phyloP scores from a whole-genome alignment of 495 filamentous ascomycete species.

The Trichoderma virens region DNA sequence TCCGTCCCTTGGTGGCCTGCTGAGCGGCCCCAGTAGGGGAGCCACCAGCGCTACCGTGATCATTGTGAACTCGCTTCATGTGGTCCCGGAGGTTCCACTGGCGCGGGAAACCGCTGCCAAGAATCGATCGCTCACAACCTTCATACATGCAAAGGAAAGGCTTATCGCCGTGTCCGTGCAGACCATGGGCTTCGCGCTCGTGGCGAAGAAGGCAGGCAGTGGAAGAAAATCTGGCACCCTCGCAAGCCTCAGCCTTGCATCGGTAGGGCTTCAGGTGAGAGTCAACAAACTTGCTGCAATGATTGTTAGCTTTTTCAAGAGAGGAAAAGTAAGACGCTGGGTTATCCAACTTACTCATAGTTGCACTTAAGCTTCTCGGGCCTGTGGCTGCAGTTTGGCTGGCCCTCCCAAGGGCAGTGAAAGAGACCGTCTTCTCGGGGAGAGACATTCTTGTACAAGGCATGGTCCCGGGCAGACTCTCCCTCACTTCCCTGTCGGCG shows the following conservation, averaged over 20 bases:
- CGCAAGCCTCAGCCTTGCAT: slow-evolving; percentile 73
- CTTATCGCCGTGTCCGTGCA: slow-evolving; percentile 89
- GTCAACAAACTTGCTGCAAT: slow-evolving; percentile 83
- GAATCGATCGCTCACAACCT: slow-evolving; percentile 71
- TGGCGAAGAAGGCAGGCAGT: slow-evolving; percentile 93
- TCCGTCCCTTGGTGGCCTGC: slow-evolving; percentile 35
- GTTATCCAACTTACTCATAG: slow-evolving; percentile 65
- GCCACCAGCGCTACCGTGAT: slow-evolving; percentile 39
- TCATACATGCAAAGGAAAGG: slow-evolving; percentile 77
- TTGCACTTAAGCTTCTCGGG: slow-evolving; percentile 93
- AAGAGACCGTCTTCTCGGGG: slow-evolving; percentile 68
- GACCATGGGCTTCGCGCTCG: slow-evolving; percentile 87
- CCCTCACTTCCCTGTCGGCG: slow-evolving; percentile 42
- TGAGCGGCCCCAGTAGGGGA: slow-evolving; percentile 13
- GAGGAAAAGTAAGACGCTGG: neutral
- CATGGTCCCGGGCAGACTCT: slow-evolving; percentile 68
- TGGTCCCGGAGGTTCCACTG: slow-evolving; percentile 93
- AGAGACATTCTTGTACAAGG: slow-evolving; percentile 64
- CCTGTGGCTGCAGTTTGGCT: slow-evolving; percentile 70
- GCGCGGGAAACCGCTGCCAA: slow-evolving; percentile 81
- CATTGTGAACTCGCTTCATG: slow-evolving; percentile 89
- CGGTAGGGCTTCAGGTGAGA: slow-evolving; percentile 91
- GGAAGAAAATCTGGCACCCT: slow-evolving; percentile 77
- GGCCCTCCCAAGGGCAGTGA: slow-evolving; percentile 79
- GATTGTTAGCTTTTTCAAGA: slow-evolving; percentile 19